phyloP scores from a whole-genome alignment of 1,284 basidiomycete genomes.

The Ustilago crameri region DNA sequence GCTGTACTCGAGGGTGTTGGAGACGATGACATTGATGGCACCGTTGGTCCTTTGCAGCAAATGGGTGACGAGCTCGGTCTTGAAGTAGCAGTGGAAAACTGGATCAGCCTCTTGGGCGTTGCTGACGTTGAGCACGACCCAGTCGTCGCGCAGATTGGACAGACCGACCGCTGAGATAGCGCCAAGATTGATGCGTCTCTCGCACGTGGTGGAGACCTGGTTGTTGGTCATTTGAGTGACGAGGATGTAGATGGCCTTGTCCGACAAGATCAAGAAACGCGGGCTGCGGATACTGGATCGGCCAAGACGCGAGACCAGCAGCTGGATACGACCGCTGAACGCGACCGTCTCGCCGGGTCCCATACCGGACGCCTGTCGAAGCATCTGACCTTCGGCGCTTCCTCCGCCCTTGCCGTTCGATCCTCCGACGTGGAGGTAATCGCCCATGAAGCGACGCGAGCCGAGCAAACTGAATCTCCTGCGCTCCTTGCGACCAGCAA shows the following conservation, averaged over 20 bases:
- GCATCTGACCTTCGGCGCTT: constrained; percentile 80
- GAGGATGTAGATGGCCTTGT: constrained; percentile 87
- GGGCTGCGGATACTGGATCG: constrained; percentile 93
- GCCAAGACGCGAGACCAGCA: constrained; percentile 86
- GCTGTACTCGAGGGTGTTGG: constrained; percentile 72
- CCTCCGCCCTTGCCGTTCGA: constrained; percentile 72
- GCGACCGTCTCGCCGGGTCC: constrained; percentile 66
- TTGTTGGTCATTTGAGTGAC: constrained; percentile 73
- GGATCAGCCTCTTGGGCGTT: constrained; percentile 89
- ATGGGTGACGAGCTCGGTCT: constrained; percentile 90
- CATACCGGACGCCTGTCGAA: constrained; percentile 80
- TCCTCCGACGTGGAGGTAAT: constrained; percentile 88
- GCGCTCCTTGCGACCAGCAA: constrained; percentile 91
- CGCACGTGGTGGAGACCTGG: constrained; percentile 76
- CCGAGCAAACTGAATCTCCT: constrained; percentile 91
- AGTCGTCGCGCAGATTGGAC: constrained; percentile 92
- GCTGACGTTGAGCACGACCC: constrained; percentile 76
- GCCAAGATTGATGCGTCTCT: constrained; percentile 88
- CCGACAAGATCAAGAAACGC: constrained; percentile 87
- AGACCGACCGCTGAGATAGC: constrained; percentile 86
- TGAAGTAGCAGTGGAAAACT: constrained; percentile 89
- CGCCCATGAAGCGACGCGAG: constrained; percentile 93
- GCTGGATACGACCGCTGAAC: constrained; percentile 86
- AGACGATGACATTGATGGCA: constrained; percentile 74
- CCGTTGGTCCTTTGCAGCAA: constrained; percentile 84